A percentile compares a stretch with the other conserved stretches of the same genome.
phyloP scores from a whole-genome alignment of 805 yeast genomes.

The Saturnispora saitoi region DNA sequence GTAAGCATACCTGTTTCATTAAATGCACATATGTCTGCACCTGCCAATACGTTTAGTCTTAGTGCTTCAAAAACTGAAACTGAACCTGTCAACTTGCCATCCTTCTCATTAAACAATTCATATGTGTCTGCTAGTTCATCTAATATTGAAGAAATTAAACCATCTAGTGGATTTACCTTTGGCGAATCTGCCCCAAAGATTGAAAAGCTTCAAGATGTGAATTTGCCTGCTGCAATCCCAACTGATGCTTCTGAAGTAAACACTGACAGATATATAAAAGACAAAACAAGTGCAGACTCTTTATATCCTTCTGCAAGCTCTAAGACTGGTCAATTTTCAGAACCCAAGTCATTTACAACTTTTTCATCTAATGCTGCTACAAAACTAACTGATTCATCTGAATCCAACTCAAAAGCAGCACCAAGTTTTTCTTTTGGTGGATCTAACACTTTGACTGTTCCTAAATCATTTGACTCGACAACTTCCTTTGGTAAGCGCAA shows the following conservation, averaged over 20 bases:
- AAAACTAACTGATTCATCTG: not conserved
- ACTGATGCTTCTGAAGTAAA: not conserved
- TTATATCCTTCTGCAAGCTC: not conserved
- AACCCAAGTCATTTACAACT: not conserved
- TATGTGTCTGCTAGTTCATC: slow-evolving; percentile 2
- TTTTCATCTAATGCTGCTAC: not conserved
- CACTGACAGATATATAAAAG: not conserved
- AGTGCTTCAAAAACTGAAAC: not conserved
- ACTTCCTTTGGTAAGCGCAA: not conserved
- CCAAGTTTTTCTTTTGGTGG: not conserved
- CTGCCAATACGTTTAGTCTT: not conserved
- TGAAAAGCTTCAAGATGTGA: not conserved
- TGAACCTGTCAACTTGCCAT: slow-evolving; percentile 1
- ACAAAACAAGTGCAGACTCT: not conserved
- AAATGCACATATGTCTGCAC: not conserved
- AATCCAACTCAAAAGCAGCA: not conserved
- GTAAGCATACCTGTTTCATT: not conserved
- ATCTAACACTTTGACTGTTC: not conserved
- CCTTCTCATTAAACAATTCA: not conserved
- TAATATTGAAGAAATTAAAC: not conserved
- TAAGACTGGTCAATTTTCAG: not conserved
- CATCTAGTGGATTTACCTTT: slow-evolving; percentile 12
- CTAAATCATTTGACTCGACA: not conserved
- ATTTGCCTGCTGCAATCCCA: not conserved
- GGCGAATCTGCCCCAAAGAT: slow-evolving; percentile 4